Evolutionary conservation across 2,329 filamentous ascomycete species (phyloP).

Genomic region (Aspergillus eucalypticola): DNA sequence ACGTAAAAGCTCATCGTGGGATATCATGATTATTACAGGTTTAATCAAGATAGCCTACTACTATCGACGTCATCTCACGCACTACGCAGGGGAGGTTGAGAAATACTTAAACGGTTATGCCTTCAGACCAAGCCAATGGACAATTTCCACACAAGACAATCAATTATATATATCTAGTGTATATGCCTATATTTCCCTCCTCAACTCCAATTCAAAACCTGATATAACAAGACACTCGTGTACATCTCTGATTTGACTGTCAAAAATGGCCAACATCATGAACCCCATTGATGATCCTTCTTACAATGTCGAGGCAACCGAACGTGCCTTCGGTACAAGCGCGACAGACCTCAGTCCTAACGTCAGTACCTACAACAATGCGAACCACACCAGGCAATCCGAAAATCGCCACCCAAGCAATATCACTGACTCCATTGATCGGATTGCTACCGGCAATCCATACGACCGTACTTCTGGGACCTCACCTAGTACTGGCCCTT

Average conservation of each 20-base stretch:
- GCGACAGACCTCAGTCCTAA: neutral
- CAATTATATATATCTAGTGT: too few relatives aligned
- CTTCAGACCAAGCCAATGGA: too few relatives aligned
- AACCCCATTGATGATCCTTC: slow-evolving; percentile 4
- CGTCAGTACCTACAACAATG: neutral
- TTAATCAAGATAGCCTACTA: too few relatives aligned
- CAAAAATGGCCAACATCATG: slow-evolving; percentile 3
- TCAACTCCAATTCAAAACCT: neutral
- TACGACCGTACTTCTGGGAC: neutral
- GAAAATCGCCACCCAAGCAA: neutral
- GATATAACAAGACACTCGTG: too few relatives aligned
- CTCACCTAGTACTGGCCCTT: neutral
- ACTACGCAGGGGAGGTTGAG: too few relatives aligned
- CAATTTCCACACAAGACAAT: too few relatives aligned
- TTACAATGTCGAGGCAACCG: slow-evolving; percentile 1
- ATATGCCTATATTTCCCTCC: too few relatives aligned
- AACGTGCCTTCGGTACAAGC: neutral
- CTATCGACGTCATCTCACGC: too few relatives aligned
- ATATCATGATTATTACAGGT: too few relatives aligned
- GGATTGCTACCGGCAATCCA: neutral
- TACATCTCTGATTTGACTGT: neutral
- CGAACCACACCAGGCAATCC: neutral
- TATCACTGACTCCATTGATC: neutral
- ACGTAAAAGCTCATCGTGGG: neutral
- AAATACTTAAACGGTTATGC: too few relatives aligned